Evolutionary conservation across 306 rosid genomes (phyloP).

Genomic region (Prunus padus): DNA sequence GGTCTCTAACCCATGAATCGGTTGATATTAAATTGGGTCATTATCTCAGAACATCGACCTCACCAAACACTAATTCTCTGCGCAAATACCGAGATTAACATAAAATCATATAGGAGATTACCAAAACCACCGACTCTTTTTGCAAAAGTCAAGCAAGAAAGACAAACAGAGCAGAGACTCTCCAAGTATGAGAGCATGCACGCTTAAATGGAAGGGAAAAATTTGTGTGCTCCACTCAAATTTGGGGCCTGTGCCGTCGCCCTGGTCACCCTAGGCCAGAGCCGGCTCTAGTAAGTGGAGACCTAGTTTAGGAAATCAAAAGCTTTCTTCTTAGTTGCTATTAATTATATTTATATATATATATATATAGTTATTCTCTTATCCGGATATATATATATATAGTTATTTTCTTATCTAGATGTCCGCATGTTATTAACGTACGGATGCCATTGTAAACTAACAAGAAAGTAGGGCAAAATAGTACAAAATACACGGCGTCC

Average conservation of each 20-base stretch:
- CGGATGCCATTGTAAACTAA: no score
- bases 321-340: constrained; percentile 1
- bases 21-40: background rate
- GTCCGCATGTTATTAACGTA: no score
- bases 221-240: no score
- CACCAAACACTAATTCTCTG: background rate
- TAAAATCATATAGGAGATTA: background rate
- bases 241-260: no score
- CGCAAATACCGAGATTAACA: background rate
- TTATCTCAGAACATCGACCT: constrained; percentile 2
- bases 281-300: constrained; percentile 3
- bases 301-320: constrained; percentile 17
- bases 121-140: no score
- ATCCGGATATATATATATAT: no score
- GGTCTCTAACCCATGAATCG: background rate
- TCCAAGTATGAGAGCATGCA: background rate
- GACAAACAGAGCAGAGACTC: background rate
- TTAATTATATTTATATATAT: no score
- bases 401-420: no score
- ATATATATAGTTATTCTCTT: no score
- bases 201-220: background rate
- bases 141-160: background rate
- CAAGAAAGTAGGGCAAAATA: no score
- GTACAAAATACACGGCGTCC: no score
- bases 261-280: no score